Base-by-base conservation (phyloP, 345 rosid species). In the Populus alba region DNA sequence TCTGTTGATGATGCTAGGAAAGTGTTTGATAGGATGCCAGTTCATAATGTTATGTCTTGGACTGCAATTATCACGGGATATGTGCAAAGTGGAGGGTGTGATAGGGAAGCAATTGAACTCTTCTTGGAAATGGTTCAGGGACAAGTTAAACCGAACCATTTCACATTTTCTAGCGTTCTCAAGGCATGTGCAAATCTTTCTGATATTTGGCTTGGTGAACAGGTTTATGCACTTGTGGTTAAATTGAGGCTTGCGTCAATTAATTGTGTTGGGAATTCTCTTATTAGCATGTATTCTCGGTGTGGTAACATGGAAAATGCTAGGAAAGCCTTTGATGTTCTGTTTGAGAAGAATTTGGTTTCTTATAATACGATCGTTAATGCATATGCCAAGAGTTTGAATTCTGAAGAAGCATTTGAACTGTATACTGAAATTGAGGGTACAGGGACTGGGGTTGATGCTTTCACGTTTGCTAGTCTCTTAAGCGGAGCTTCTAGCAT, bases 1-100 rank as follows among this genome's bases (percentile, higher is more conserved):
- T 87, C 87, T n/a, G 39, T 86, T 39, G 85, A 69, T 78, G 87
- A 89, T 79, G 85, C 89, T 25, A 90, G 90, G 82, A 88, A 80
- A 76, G 90, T 91, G 66, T 92, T 94, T 77, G 90, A 87, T 84
- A 78, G 87, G 75, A 90, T 92, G 93, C 76, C 80, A 37, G 85
- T 78, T 61, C 92, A 86, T 62, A 84, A 86, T 72, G 91, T 93
- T 13, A 90, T 89, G 93, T 90, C 93, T 7, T 94, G 95, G 90
- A 90, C 90, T 37, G 88, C 98, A 41, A 81, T 92, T 71, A 90
- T 92, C 62, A 87, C 91, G 16, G 94, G 88, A 43, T 84, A 86
- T 81, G 70, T 86, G 37, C 87, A 81, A 63, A 74, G 69, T 75
- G 88, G 88, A 77, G 74, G 74, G 43, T 62, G 49, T 10, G 85